These are phyloP conservation scores for Linum usitatissimum DNA, from an alignment of 345 rosid genomes.

Conservation along the genomic window DNA sequence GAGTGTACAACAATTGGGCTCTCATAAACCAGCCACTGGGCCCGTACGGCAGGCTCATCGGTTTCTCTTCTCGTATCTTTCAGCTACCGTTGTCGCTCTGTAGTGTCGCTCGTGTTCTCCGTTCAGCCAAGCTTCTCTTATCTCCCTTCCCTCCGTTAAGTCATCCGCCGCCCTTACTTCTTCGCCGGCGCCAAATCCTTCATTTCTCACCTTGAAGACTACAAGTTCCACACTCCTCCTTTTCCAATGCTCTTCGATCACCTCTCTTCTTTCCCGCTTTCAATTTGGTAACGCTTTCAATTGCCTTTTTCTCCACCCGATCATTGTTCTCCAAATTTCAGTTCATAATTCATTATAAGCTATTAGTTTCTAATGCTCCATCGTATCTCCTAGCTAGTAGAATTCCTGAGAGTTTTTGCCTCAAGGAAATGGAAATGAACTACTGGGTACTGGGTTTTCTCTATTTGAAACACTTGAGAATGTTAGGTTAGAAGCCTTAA, in stretches of 20 bases:
- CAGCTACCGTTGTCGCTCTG: background rate
- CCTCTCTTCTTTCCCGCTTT: background rate
- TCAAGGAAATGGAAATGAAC: background rate
- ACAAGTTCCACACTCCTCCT: background rate
- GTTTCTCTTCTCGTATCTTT: background rate
- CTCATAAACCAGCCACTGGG: too few species aligned
- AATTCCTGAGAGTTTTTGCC: background rate
- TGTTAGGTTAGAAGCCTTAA: too few species aligned
- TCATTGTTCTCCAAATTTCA: background rate
- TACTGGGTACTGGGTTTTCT: background rate
- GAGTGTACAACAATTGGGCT: too few species aligned
- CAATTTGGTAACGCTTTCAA: background rate
- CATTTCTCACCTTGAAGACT: background rate
- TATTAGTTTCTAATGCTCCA: background rate
- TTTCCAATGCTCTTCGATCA: background rate
- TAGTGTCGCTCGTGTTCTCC: background rate
- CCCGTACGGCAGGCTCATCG: too few species aligned
- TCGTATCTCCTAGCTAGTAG: background rate
- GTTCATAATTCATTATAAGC: background rate
- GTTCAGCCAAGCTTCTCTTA: background rate
- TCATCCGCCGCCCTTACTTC: background rate
- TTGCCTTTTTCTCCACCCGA: background rate
- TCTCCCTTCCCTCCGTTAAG: background rate
- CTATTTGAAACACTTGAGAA: background rate
- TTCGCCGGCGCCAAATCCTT: background rate